Evolutionary conservation across 345 rosid genomes (phyloP).

Genomic region (Brassica rapa): DNA sequence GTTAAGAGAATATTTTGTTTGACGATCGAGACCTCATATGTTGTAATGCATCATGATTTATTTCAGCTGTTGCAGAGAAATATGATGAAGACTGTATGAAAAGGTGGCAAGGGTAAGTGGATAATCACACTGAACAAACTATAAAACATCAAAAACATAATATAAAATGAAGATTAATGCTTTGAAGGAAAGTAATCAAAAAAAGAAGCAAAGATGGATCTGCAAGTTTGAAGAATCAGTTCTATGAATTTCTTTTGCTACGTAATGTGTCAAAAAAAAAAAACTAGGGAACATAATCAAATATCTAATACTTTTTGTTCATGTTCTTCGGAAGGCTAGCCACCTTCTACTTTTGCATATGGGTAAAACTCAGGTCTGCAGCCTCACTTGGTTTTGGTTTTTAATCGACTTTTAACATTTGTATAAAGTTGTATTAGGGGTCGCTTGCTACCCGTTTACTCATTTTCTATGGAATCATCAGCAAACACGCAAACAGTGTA

Average conservation of each 20-base stretch:
- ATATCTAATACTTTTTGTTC: not conserved
- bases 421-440: not conserved
- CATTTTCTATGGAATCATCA: not conserved
- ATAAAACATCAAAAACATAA: not conserved
- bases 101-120: not conserved
- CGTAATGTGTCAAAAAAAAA: too few species aligned
- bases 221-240: not conserved
- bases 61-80: not conserved
- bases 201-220: not conserved
- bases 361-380: too few species aligned
- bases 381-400: not conserved
- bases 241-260: not conserved
- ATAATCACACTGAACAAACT: not conserved
- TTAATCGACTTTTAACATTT: not conserved
- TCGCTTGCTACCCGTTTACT: not conserved
- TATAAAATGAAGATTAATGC: not conserved
- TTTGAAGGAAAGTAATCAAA: not conserved
- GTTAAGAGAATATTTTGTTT: not conserved
- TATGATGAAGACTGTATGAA: not conserved
- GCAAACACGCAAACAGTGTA: not conserved
- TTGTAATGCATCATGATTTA: not conserved
- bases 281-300: not conserved
- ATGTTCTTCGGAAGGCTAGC: not conserved
- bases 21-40: not conserved
- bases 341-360: not conserved